A percentile compares a stretch with the other conserved stretches of the same genome.
These are phyloP conservation scores for Termitomyces sp. DNA, from an alignment of 768 basidiomycete species.

Conservation along the genomic window DNA sequence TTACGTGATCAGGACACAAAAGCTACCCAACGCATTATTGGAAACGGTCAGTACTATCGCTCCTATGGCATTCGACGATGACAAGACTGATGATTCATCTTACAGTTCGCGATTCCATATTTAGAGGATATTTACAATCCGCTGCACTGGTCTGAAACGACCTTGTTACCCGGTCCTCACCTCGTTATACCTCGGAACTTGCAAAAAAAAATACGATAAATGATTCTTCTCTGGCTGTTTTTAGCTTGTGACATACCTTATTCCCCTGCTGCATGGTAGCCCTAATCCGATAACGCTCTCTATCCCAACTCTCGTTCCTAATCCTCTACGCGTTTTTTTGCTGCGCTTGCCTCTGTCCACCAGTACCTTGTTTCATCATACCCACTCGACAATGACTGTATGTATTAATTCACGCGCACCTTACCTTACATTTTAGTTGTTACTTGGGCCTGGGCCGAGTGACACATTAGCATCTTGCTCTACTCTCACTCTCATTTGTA, in stretches of 20 bases:
- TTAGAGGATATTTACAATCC: conserved; percentile 69
- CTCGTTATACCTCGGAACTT: conserved; percentile 1
- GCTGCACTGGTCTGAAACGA: conserved; percentile 55
- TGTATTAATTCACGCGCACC: conserved; percentile 7
- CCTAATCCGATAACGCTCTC: conserved; percentile 6
- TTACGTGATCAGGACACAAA: conserved; percentile 58
- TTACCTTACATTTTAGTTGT: conserved; percentile 1
- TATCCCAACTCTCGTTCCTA: conserved; percentile 4
- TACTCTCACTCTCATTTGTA: conserved; percentile 9
- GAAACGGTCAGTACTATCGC: conserved; percentile 51
- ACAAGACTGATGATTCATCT: conserved; percentile 9
- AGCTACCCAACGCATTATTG: conserved; percentile 78
- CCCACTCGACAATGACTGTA: conserved; percentile 7
- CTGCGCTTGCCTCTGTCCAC: not conserved
- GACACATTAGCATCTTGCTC: conserved; percentile 2
- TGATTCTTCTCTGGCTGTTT: conserved; percentile 3
- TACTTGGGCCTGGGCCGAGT: conserved; percentile 3
- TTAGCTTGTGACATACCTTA: conserved; percentile 7
- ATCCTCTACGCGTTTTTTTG: not conserved
- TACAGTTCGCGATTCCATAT: conserved; percentile 68
- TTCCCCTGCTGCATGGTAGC: conserved; percentile 4
- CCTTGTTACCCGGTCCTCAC: not conserved
- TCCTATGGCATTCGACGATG: not conserved
- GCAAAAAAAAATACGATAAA: not conserved
- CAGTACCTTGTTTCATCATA: conserved; percentile 8